Percentiles rank a stretch among this genome's conserved stretches.
Conservation (phyloP, 441 rosid species). For the Adansonia gregorii region DNA sequence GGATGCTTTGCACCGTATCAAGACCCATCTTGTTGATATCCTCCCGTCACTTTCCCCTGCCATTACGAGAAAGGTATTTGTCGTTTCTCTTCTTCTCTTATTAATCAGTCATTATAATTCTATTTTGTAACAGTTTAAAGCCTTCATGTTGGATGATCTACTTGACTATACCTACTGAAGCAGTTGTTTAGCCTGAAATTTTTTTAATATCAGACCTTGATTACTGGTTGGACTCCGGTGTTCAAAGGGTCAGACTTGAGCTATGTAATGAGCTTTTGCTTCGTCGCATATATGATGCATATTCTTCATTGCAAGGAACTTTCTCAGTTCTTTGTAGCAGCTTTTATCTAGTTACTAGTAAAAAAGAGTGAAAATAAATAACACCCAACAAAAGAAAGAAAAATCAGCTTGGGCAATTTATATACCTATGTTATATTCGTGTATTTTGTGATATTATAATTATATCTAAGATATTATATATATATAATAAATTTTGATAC, state of each 20-base stretch:
- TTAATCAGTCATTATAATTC: neutral
- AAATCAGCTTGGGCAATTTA: neutral
- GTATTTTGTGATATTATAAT: no score
- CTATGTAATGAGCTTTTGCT: neutral
- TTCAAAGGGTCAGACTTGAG: neutral
- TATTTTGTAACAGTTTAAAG: neutral
- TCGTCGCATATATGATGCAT: neutral
- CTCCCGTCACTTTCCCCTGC: slow-evolving; percentile 49
- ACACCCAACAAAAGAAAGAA: neutral
- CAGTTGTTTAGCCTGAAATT: neutral
- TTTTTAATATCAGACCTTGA: neutral
- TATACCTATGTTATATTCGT: no score
- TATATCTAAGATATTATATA: no score
- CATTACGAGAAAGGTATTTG: slow-evolving; percentile 37
- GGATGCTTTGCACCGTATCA: slow-evolving; percentile 52
- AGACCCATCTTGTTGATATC: slow-evolving; percentile 41
- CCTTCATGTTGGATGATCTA: neutral
- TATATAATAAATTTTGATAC: no score
- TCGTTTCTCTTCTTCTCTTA: neutral
- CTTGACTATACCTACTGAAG: neutral
- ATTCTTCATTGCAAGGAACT: neutral
- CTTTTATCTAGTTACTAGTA: neutral
- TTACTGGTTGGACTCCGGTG: neutral
- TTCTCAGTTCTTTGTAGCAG: neutral
- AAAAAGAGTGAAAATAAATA: neutral